Conservation (phyloP, 176 grass and related monocot genomes). For the Avena insularis region DNA sequence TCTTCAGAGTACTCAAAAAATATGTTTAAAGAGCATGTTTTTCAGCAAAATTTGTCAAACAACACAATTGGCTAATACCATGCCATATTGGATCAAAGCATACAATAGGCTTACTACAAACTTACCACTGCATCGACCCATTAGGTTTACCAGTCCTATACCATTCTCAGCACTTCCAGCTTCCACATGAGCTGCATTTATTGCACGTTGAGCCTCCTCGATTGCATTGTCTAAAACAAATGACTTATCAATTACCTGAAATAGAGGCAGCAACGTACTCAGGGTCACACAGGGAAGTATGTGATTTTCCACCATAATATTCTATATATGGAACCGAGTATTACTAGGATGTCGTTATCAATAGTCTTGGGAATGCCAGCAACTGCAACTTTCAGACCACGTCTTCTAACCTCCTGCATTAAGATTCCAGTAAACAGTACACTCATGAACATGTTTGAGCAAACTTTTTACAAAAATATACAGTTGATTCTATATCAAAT, state of each 20-base stretch:
- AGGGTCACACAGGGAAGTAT: background rate
- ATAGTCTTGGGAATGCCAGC: constrained; percentile 97
- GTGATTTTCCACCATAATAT: constrained; percentile 26
- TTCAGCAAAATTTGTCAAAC: background rate
- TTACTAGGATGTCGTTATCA: constrained; percentile 94
- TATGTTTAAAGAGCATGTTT: background rate
- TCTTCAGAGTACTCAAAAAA: background rate
- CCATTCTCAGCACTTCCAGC: constrained; percentile 98
- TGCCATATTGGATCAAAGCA: constrained; percentile 10
- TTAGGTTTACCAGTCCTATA: constrained; percentile 93
- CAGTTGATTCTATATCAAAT: constrained; percentile 23
- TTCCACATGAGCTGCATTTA: constrained; percentile 99
- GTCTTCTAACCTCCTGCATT: constrained; percentile 75
- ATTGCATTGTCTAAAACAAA: constrained; percentile 99
- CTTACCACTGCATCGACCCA: constrained; percentile 96
- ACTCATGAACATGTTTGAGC: constrained; percentile 20
- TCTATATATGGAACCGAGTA: constrained; percentile 7
- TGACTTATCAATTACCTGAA: constrained; percentile 96
- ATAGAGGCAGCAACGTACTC: constrained; percentile 21
- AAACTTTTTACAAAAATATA: background rate
- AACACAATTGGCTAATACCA: background rate
- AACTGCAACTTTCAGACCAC: constrained; percentile 85
- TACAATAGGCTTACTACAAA: background rate
- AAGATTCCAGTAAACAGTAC: constrained; percentile 28
- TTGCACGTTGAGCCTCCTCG: constrained; percentile 94